Evolutionary conservation across 176 grass and related monocot species (phyloP).

Genomic region (Alloteropsis semialata): DNA sequence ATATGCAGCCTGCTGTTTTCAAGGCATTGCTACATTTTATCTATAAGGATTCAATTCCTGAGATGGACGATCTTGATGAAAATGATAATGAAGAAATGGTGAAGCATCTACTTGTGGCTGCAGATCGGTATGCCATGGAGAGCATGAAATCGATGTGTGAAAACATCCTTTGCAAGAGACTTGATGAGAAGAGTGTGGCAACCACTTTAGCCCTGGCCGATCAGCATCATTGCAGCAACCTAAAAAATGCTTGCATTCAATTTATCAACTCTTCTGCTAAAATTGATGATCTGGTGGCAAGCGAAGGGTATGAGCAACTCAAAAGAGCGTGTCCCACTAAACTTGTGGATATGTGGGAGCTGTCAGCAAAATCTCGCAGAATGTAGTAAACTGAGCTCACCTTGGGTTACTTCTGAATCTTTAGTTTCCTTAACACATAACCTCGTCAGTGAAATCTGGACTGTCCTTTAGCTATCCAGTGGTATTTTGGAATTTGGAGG

Average conservation of each 20-base stretch:
- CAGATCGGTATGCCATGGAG: background rate
- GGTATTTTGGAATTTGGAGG: background rate
- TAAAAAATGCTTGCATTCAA: background rate
- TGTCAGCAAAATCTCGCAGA: background rate
- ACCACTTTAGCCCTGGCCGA: background rate
- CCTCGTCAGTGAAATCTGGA: background rate
- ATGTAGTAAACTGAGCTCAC: background rate
- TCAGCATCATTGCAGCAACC: background rate
- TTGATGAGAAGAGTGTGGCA: background rate
- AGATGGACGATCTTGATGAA: background rate
- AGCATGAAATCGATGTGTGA: background rate
- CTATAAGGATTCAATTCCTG: background rate
- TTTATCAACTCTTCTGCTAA: background rate
- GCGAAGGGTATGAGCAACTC: background rate
- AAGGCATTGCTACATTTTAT: background rate
- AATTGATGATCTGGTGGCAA: background rate
- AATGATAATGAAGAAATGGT: background rate
- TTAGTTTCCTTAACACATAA: too few species aligned
- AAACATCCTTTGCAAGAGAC: background rate
- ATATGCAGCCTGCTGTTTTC: background rate
- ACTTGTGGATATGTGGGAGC: background rate
- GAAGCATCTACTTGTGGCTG: background rate
- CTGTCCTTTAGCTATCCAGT: background rate
- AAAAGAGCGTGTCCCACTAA: background rate
- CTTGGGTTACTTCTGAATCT: background rate